These are phyloP conservation scores for Globisporangium lucens DNA, from an alignment of 352 stramenopile species.

Conservation along the genomic window DNA sequence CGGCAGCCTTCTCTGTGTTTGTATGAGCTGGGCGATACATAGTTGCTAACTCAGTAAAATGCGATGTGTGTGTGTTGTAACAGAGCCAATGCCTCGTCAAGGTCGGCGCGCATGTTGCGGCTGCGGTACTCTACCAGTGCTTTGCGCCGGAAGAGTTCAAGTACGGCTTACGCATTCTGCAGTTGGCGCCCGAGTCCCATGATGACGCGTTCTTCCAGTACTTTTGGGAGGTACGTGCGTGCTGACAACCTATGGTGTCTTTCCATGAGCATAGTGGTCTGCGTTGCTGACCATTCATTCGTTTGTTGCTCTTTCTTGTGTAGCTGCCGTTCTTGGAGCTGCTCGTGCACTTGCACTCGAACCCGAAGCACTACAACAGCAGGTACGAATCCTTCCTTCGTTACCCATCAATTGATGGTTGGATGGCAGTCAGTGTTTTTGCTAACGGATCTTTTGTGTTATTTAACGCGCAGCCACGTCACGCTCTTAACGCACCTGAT, in stretches of 20 bases:
- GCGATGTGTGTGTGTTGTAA: not conserved
- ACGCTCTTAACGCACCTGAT: slow-evolving; percentile 79
- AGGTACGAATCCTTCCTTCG: slow-evolving; percentile 29
- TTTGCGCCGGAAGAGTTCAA: slow-evolving; percentile 78
- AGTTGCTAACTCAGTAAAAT: not conserved
- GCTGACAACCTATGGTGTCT: not conserved
- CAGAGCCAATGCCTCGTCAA: slow-evolving; percentile 85
- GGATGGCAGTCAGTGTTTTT: not conserved
- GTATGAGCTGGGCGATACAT: not conserved
- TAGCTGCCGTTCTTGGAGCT: slow-evolving; percentile 79
- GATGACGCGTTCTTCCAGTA: slow-evolving; percentile 83
- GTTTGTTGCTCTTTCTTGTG: not conserved
- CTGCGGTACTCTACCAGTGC: slow-evolving; percentile 83
- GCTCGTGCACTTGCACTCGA: slow-evolving; percentile 75
- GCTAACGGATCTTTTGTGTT: slow-evolving; percentile 6
- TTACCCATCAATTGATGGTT: not conserved
- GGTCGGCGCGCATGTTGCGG: slow-evolving; percentile 70
- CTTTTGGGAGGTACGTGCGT: slow-evolving; percentile 69
- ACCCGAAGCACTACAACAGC: slow-evolving; percentile 62
- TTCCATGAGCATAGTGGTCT: not conserved
- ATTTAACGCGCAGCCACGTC: slow-evolving; percentile 37
- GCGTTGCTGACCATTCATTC: not conserved
- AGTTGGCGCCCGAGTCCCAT: slow-evolving; percentile 62
- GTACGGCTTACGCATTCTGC: slow-evolving; percentile 79
- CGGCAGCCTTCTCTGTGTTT: not conserved